Base-by-base conservation (phyloP, 1,284 basidiomycete genomes). In the Fomitopsis palustris region DNA sequence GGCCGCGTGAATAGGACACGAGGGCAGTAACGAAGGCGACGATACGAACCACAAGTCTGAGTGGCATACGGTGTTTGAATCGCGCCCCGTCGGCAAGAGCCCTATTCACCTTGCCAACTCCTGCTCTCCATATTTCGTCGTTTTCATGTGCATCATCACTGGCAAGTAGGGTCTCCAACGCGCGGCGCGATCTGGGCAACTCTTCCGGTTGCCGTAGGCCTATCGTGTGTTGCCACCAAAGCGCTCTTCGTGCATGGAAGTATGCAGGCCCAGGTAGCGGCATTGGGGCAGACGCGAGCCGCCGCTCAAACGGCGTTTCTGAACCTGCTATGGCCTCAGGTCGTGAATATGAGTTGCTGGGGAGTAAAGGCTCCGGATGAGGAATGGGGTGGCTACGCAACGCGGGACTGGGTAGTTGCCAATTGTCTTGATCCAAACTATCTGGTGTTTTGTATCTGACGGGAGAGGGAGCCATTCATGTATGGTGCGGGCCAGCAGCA, bases 191-290 rank as follows among this genome's bases (percentile, higher is more conserved):
- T 0, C 73, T 62, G 17, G 81, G 76, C 4, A 74, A 42, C 35
- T 65, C 55, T 0, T 69, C 57, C 39, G 54, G 61, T 57, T 55
- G 70, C 52, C 61, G 63, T 0, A 63, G 60, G n/a, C 67, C 54
- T 0, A 57, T 56, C 1, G 57, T 25, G 12, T 72, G 61, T 10
- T 71, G 73, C 19, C 84, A 74, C 89, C 89, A 92, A 23, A 86
- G 72, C 5, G 77, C 75, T 60, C 87, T 78, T 38, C 89, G 81
- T 0, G 82, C 85, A 21, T 74, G 71, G 69, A 87, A 92, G 65
- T 84, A 76, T 2, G 77, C 80, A 21, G 83, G 84, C 0, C 89
- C 89, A 2, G 87, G 83, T 54, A 78, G 77, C n/a, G 86, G 86
- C 33, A 87, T 71, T 52, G 69, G 57, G 17, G 75, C 66, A 17